Percentiles rank a stretch among this genome's conserved stretches.
These are phyloP conservation scores for Pholiota adiposa DNA, from an alignment of 1,284 basidiomycete genomes.

Conservation along the genomic window DNA sequence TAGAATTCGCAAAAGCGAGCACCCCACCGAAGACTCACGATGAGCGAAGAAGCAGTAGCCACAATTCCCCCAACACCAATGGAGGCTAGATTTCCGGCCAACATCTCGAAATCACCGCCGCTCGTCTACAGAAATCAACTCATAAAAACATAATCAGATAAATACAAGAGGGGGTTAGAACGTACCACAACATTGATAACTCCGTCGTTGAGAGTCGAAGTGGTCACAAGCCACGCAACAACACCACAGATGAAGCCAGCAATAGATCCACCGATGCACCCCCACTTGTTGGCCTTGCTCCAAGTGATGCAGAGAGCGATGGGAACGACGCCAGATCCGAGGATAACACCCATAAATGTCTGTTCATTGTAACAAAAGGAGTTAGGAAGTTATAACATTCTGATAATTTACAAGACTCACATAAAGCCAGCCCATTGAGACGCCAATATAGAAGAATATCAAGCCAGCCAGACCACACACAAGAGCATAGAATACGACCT, in stretches of 20 bases:
- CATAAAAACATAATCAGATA: not conserved
- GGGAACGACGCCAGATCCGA: constrained; percentile 86
- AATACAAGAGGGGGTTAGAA: constrained; percentile 10
- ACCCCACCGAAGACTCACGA: constrained; percentile 45
- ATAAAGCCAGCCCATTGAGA: constrained; percentile 90
- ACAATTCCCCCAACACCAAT: constrained; percentile 85
- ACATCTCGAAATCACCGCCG: constrained; percentile 73
- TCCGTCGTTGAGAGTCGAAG: constrained; percentile 68
- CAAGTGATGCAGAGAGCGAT: constrained; percentile 86
- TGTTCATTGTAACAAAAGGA: constrained; percentile 28
- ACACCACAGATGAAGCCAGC: constrained; percentile 76
- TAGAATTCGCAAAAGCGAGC: not conserved
- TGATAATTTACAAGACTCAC: constrained; percentile 41
- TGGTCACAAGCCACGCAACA: constrained; percentile 85
- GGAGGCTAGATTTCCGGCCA: constrained; percentile 87
- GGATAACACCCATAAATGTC: constrained; percentile 84
- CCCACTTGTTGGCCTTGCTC: constrained; percentile 83
- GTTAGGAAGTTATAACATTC: not conserved
- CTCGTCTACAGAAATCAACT: constrained; percentile 43
- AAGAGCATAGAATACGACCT: constrained; percentile 77
- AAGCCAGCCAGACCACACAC: constrained; percentile 83
- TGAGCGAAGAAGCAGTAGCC: constrained; percentile 62
- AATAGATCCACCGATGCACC: constrained; percentile 75
- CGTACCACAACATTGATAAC: constrained; percentile 74
- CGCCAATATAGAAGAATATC: constrained; percentile 89